These are phyloP conservation scores for Malassezia japonica DNA, from an alignment of 1,284 basidiomycete species.

Conservation along the genomic window DNA sequence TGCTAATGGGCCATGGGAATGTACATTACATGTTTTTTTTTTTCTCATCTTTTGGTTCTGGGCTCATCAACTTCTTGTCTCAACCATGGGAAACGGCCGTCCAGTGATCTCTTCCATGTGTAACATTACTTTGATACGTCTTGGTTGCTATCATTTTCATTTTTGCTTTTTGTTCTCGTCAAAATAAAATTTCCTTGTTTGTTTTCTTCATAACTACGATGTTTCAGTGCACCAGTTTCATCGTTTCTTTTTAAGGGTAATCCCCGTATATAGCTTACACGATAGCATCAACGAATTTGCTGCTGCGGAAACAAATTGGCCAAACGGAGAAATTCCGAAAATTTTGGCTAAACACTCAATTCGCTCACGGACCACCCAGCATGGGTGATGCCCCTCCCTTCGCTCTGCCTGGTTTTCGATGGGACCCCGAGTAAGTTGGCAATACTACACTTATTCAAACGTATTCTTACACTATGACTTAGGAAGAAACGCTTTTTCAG, in stretches of 20 bases:
- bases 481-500: conserved; percentile 14
- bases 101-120: too few species aligned
- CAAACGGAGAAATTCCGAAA: too few species aligned
- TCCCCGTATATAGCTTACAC: too few species aligned
- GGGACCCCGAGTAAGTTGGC: conserved; percentile 17
- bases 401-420: conserved; percentile 9
- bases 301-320: too few species aligned
- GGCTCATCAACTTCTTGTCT: too few species aligned
- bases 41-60: background rate
- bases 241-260: too few species aligned
- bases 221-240: too few species aligned
- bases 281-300: too few species aligned
- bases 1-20: too few species aligned
- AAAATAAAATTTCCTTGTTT: background rate
- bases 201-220: background rate
- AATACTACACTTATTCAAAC: too few species aligned
- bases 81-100: too few species aligned
- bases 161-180: background rate
- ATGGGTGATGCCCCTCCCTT: conserved; percentile 4
- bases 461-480: background rate
- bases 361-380: background rate
- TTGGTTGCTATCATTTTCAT: background rate
- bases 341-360: background rate
- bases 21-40: background rate
- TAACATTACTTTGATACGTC: background rate